Conservation (phyloP, 1,284 basidiomycete species). For the Irpex rosettiformis region DNA sequence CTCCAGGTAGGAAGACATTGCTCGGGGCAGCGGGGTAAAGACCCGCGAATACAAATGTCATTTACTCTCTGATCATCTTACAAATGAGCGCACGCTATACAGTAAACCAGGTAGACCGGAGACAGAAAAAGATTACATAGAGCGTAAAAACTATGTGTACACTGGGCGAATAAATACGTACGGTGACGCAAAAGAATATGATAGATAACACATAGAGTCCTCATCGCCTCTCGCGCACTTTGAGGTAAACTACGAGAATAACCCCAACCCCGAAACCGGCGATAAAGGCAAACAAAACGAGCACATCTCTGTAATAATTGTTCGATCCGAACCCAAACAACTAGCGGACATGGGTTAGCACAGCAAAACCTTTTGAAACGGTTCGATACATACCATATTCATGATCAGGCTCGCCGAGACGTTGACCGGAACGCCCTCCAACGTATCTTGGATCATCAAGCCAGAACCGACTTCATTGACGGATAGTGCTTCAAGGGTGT, state of each 20-base stretch:
- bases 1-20: background rate
- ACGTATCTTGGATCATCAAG: constrained; percentile 73
- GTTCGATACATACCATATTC: constrained; percentile 53
- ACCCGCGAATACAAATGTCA: background rate
- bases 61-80: background rate
- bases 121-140: background rate
- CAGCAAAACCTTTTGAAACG: background rate
- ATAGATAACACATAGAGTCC: background rate
- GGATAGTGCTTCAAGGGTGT: constrained; percentile 75
- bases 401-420: constrained; percentile 82
- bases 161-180: background rate
- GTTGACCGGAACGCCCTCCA: constrained; percentile 79
- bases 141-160: background rate
- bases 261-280: constrained; percentile 70
- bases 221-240: constrained; percentile 68
- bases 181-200: background rate
- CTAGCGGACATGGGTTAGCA: constrained; percentile 27
- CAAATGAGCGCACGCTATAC: background rate
- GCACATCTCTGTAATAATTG: constrained; percentile 82
- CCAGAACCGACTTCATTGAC: constrained; percentile 89
- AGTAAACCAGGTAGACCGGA: background rate
- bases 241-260: constrained; percentile 70
- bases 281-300: constrained; percentile 83
- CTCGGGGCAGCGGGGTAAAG: background rate
- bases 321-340: constrained; percentile 79